A percentile compares a stretch with the other conserved stretches of the same genome.
phyloP scores from a whole-genome alignment of 2,329 filamentous ascomycete species.

The Sordariomycetes sp. region DNA sequence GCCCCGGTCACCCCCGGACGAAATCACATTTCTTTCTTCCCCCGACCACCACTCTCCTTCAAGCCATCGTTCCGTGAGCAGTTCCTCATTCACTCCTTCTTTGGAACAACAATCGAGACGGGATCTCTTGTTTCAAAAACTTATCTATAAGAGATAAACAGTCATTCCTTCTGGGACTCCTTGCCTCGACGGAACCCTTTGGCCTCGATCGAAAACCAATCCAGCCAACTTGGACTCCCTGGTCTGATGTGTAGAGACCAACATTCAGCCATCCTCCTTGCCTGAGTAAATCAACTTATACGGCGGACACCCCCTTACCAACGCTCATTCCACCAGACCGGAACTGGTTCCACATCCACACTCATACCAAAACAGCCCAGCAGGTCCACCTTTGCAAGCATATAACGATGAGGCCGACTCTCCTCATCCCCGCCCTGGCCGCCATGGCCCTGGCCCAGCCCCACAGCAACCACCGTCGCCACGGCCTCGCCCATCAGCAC shows the following conservation, averaged over 20 bases:
- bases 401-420: conserved; percentile 29
- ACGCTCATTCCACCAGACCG: not conserved
- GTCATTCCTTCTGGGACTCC: not conserved
- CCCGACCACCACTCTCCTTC: not conserved
- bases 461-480: conserved; percentile 21
- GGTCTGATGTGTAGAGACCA: not conserved
- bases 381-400: not conserved
- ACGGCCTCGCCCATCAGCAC: not conserved
- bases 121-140: not conserved
- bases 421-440: conserved; percentile 26
- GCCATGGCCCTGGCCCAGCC: conserved; percentile 36
- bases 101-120: conserved; percentile 1
- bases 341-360: not conserved
- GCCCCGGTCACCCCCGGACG: not conserved
- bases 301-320: not conserved
- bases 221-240: not conserved
- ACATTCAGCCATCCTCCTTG: not conserved
- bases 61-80: not conserved
- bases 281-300: not conserved
- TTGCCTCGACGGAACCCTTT: not conserved
- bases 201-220: not conserved
- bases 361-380: conserved; percentile 6
- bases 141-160: not conserved
- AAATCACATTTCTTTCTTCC: not conserved
- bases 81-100: conserved; percentile 1